These are phyloP conservation scores for Phylloporus sp. DNA, from an alignment of 768 basidiomycete genomes.

Conservation along the genomic window DNA sequence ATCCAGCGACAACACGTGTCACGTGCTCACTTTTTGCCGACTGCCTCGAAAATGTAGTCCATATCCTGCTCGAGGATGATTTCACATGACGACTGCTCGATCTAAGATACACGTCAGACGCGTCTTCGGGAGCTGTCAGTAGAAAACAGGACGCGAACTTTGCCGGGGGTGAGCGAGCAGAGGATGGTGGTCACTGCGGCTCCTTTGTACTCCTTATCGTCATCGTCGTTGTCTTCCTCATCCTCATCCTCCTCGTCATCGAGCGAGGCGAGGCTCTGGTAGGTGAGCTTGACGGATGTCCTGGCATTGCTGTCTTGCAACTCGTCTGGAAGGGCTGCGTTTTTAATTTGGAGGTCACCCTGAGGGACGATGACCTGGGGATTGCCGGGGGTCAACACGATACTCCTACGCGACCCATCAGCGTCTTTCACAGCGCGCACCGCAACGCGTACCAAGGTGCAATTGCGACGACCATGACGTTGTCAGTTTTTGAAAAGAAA, in stretches of 20 bases:
- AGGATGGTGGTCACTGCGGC: slow-evolving; percentile 53
- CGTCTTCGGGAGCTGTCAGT: slow-evolving; percentile 1
- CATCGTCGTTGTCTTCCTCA: slow-evolving; percentile 45
- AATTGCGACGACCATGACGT: slow-evolving; percentile 55
- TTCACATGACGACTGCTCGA: slow-evolving; percentile 72
- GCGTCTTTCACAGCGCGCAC: slow-evolving; percentile 3
- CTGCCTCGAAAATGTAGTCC: slow-evolving; percentile 62
- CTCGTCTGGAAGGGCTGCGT: slow-evolving; percentile 74
- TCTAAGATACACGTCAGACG: slow-evolving; percentile 39
- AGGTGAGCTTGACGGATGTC: slow-evolving; percentile 66
- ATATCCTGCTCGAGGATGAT: slow-evolving; percentile 65
- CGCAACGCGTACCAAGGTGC: slow-evolving; percentile 57
- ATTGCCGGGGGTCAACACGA: slow-evolving; percentile 55
- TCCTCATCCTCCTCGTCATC: slow-evolving; percentile 43
- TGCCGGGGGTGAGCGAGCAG: slow-evolving; percentile 78
- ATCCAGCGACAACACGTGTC: not conserved
- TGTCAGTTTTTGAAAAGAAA: slow-evolving; percentile 3
- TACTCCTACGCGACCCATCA: slow-evolving; percentile 47
- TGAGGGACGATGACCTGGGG: slow-evolving; percentile 54
- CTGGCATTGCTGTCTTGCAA: slow-evolving; percentile 57
- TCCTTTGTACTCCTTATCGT: slow-evolving; percentile 37
- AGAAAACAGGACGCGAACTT: slow-evolving; percentile 42
- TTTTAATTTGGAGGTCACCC: slow-evolving; percentile 75
- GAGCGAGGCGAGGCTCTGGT: slow-evolving; percentile 35
- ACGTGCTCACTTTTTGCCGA: slow-evolving; percentile 73